Percentiles rank a stretch among this genome's conserved stretches.
phyloP scores from a whole-genome alignment of 805 yeast genomes.

The Kodamaea nitidulidarum region DNA sequence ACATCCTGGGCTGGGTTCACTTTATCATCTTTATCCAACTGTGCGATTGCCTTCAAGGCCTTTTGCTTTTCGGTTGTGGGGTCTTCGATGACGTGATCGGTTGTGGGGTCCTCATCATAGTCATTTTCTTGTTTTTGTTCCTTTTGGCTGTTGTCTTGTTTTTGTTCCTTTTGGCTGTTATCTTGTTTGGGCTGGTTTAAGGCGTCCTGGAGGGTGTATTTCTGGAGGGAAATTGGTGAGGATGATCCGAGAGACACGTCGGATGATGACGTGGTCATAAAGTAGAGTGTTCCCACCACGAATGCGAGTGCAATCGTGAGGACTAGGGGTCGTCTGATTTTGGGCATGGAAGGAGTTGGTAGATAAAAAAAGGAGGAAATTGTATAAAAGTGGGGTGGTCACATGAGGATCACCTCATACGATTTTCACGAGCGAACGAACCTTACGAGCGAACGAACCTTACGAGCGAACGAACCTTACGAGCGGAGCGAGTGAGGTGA shows the following conservation, averaged over 20 bases:
- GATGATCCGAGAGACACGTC: conserved; percentile 19
- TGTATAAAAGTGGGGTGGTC: too few relatives aligned
- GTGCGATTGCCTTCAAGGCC: not conserved
- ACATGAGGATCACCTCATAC: not conserved
- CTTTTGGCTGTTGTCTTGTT: too few relatives aligned
- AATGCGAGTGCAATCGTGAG: conserved; percentile 22
- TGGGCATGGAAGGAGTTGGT: conserved; percentile 1
- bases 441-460: too few relatives aligned
- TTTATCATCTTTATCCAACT: not conserved
- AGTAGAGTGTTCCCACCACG: conserved; percentile 26
- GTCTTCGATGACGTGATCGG: not conserved
- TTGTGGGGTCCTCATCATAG: not conserved
- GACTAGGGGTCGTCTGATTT: conserved; percentile 22
- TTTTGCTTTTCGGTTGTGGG: not conserved
- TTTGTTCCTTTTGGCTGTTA: not conserved
- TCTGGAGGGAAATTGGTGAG: conserved; percentile 20
- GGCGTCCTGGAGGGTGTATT: conserved; percentile 8
- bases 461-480: too few relatives aligned
- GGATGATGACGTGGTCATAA: conserved; percentile 19
- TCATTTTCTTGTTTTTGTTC: not conserved
- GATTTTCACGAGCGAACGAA: too few relatives aligned
- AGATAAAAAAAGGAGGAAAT: not conserved
- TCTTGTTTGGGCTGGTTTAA: not conserved
- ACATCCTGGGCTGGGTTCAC: too few relatives aligned
- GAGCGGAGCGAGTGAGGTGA: too few relatives aligned